phyloP scores from a whole-genome alignment of 257 asterid species.

The Solanum phureja region DNA sequence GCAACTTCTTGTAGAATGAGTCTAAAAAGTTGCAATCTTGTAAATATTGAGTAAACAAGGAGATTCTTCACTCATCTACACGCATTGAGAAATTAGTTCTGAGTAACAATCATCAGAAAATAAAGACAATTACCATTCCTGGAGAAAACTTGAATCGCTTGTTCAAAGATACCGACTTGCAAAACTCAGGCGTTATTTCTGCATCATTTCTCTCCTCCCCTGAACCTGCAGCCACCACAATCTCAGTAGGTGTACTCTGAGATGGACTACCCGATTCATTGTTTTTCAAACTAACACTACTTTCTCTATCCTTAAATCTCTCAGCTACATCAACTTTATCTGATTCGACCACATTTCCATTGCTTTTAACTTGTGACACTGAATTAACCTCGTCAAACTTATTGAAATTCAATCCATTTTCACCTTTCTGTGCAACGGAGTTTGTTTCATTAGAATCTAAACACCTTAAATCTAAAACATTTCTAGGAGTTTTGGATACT shows the following conservation, averaged over 20 bases:
- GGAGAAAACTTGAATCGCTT: constrained; percentile 91
- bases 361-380: neutral
- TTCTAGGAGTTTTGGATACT: neutral
- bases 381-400: neutral
- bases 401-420: neutral
- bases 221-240: constrained; percentile 15
- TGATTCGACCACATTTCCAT: neutral
- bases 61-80: neutral
- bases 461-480: neutral
- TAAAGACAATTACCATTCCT: constrained; percentile 61
- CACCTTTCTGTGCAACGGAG: neutral
- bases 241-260: constrained; percentile 19
- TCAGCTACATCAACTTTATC: neutral
- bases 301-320: constrained; percentile 6
- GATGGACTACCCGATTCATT: constrained; percentile 20
- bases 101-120: neutral
- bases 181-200: constrained; percentile 72
- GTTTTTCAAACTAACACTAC: constrained; percentile 8
- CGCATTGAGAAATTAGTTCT: neutral
- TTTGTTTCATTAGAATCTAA: neutral
- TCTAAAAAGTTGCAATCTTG: neutral
- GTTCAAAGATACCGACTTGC: constrained; percentile 32
- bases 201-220: constrained; percentile 30
- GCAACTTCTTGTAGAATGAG: neutral
- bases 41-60: neutral